Percentiles rank a stretch among this genome's conserved stretches.
Conservation (phyloP, 805 yeast species). For the Starmerella powellii region DNA sequence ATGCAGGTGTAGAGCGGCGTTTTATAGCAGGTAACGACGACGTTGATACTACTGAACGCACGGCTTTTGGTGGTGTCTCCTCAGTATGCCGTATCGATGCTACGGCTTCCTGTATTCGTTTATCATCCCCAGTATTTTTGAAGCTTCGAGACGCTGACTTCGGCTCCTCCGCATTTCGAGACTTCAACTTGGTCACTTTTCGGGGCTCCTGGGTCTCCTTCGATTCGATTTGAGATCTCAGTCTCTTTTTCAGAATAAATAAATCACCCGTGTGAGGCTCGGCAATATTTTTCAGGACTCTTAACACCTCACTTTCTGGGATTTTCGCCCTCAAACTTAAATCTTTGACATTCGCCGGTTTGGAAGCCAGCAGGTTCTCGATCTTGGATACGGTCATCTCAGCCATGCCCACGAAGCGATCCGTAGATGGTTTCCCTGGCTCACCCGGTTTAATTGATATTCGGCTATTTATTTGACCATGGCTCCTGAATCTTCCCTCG, state of each 20-base stretch:
- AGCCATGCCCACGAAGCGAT: too few species aligned
- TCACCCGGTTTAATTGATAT: slow-evolving; percentile 10
- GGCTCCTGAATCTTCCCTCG: slow-evolving; percentile 8
- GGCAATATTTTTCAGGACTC: slow-evolving; percentile 6
- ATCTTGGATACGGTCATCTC: too few species aligned
- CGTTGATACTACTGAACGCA: too few species aligned
- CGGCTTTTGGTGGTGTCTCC: neutral
- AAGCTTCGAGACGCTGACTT: too few species aligned
- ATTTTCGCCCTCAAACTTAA: slow-evolving; percentile 8
- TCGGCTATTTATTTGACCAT: slow-evolving; percentile 17
- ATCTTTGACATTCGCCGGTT: slow-evolving; percentile 6
- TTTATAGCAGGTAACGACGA: slow-evolving; percentile 25
- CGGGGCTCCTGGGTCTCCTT: too few species aligned
- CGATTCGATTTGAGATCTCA: too few species aligned
- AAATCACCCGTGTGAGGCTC: slow-evolving; percentile 2
- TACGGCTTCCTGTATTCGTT: neutral
- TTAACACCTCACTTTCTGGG: slow-evolving; percentile 6
- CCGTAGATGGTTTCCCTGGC: too few species aligned
- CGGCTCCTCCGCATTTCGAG: too few species aligned
- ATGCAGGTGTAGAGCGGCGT: slow-evolving; percentile 26
- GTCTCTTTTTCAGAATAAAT: slow-evolving; percentile 24
- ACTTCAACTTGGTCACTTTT: too few species aligned
- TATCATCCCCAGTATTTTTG: neutral
- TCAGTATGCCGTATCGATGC: neutral
- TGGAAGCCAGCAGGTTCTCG: slow-evolving; percentile 2